These are phyloP conservation scores for Penicillium simplicissimum DNA, from an alignment of 495 filamentous ascomycete species.

Conservation along the genomic window DNA sequence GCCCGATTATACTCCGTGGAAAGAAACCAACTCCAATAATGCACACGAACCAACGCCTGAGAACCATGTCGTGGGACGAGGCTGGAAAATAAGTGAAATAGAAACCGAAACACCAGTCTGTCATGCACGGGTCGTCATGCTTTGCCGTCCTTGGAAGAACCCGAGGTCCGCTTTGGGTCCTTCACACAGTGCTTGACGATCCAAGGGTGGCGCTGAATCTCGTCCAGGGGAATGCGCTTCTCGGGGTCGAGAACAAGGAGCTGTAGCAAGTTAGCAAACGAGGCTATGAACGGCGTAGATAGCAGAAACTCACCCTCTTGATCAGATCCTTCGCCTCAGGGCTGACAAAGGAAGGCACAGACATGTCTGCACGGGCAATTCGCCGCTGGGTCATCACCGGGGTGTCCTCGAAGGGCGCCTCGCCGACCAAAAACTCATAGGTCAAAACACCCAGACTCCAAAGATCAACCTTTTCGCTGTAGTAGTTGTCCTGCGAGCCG, in stretches of 20 bases:
- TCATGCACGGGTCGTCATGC: slow-evolving; percentile 29
- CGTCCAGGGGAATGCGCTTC: slow-evolving; percentile 85
- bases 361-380: slow-evolving; percentile 90
- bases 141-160: slow-evolving; percentile 40
- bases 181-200: slow-evolving; percentile 94
- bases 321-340: slow-evolving; percentile 91
- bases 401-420: slow-evolving; percentile 95
- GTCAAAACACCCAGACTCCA: slow-evolving; percentile 95
- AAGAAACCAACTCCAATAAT: slow-evolving; percentile 26
- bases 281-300: background rate
- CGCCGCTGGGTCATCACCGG: slow-evolving; percentile 91
- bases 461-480: slow-evolving; percentile 92
- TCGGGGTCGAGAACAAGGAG: slow-evolving; percentile 92
- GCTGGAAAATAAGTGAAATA: slow-evolving; percentile 13
- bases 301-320: slow-evolving; percentile 64
- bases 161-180: slow-evolving; percentile 55
- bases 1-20: slow-evolving; percentile 18
- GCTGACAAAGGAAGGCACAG: slow-evolving; percentile 85
- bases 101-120: slow-evolving; percentile 26
- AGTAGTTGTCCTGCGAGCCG: slow-evolving; percentile 76
- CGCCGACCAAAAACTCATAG: slow-evolving; percentile 94
- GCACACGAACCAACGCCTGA: slow-evolving; percentile 16
- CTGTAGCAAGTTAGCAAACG: slow-evolving; percentile 45
- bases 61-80: background rate
- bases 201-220: slow-evolving; percentile 92